phyloP scores from a whole-genome alignment of 176 grass and related monocot species.

The Cenchrus purpureus region DNA sequence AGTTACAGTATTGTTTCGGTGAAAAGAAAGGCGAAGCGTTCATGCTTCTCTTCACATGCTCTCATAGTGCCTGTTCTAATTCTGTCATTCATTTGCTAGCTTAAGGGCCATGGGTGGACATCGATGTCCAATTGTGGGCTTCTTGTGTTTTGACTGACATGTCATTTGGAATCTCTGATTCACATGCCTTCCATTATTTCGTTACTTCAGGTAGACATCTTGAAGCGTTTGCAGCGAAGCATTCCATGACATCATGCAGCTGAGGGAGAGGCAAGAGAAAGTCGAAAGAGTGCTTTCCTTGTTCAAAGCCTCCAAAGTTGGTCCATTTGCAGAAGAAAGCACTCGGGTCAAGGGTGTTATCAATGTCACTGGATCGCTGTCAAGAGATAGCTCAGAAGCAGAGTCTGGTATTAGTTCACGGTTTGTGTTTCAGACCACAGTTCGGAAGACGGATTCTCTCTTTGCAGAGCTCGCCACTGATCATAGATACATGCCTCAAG shows the following conservation, averaged over 20 bases:
- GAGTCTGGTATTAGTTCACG: conserved; percentile 54
- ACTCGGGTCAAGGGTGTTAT: conserved; percentile 71
- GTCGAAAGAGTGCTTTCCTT: conserved; percentile 63
- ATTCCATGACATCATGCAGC: conserved; percentile 78
- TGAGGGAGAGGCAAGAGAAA: conserved; percentile 84
- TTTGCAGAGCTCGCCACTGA: conserved; percentile 66
- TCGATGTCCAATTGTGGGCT: neutral
- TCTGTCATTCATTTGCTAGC: neutral
- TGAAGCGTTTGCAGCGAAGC: conserved; percentile 81
- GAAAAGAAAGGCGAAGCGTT: neutral
- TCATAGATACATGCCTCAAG: conserved; percentile 39
- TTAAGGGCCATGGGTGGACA: neutral
- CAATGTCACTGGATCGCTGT: conserved; percentile 46
- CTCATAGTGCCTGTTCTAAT: neutral
- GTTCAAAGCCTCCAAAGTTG: conserved; percentile 53
- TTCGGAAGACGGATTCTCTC: conserved; percentile 75
- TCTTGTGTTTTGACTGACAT: neutral
- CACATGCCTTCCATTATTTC: neutral
- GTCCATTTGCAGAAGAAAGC: conserved; percentile 58
- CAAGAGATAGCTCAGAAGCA: conserved; percentile 47
- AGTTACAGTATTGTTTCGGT: neutral
- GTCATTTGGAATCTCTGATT: neutral
- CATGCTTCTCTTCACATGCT: too few relatives aligned
- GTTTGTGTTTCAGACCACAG: conserved; percentile 73
- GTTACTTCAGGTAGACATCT: conserved; percentile 59